Evolutionary conservation across 192 early-diverging fungal genomes (phyloP).

Genomic region (Geosiphon pyriformis): DNA sequence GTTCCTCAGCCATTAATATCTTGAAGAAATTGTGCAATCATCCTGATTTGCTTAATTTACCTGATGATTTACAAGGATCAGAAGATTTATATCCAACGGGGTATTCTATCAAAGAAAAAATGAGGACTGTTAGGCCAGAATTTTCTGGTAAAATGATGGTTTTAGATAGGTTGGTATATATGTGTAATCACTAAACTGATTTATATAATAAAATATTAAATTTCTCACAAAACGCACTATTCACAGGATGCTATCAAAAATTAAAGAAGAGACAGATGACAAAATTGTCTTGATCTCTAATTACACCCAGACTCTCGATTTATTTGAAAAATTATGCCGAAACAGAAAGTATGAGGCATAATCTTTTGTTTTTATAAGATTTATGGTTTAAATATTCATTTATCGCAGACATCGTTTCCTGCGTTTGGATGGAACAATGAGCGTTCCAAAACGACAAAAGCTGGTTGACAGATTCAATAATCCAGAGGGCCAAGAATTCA

Average conservation of each 20-base stretch:
- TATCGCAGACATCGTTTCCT: conserved; percentile 58
- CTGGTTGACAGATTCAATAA: conserved; percentile 97
- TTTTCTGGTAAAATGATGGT: conserved; percentile 92
- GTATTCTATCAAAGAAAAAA: conserved; percentile 41
- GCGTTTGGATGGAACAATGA: conserved; percentile 90
- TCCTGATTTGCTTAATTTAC: conserved; percentile 77
- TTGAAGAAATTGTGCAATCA: conserved; percentile 98
- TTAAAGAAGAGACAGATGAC: conserved; percentile 67
- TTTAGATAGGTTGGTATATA: conserved; percentile 47
- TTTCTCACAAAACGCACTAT: not conserved
- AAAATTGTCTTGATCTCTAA: conserved; percentile 99
- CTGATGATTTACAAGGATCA: conserved; percentile 53
- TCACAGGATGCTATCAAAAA: conserved; percentile 63
- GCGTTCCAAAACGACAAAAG: conserved; percentile 86
- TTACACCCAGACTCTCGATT: conserved; percentile 96
- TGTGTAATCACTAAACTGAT: not conserved
- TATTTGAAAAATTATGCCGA: conserved; percentile 86
- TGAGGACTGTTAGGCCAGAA: conserved; percentile 41
- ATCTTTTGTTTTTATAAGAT: not conserved
- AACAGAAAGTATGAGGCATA: conserved; percentile 52
- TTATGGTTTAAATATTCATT: conserved; percentile 6
- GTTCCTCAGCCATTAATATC: conserved; percentile 65
- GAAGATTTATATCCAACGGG: conserved; percentile 48
- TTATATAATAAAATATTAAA: conserved; percentile 29
- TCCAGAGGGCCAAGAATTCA: conserved; percentile 77